Evolutionary conservation across 2,329 filamentous ascomycete genomes (phyloP).

Genomic region (Colletotrichum lindemuthianum): DNA sequence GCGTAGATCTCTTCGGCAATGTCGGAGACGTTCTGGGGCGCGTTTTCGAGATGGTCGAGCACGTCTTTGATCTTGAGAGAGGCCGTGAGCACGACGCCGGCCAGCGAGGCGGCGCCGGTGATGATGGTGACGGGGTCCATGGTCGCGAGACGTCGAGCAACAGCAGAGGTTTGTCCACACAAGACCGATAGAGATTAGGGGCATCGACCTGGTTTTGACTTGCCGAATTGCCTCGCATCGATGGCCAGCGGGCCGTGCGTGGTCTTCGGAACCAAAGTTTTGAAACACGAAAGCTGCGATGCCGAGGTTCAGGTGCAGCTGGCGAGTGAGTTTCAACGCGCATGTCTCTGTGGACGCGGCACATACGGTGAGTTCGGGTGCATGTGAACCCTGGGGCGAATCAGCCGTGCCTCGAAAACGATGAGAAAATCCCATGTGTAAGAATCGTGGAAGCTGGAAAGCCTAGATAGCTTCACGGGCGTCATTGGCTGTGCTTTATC

Average conservation of each 20-base stretch:
- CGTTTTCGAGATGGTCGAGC: constrained; percentile 22
- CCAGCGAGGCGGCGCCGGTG: constrained; percentile 30
- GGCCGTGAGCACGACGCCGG: constrained; percentile 25
- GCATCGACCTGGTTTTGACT: constrained; percentile 1
- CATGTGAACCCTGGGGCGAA: not conserved
- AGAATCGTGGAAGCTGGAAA: too few species aligned
- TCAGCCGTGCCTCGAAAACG: too few species aligned
- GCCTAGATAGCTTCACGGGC: too few species aligned
- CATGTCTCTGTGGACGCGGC: constrained; percentile 2
- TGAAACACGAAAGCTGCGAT: constrained; percentile 4
- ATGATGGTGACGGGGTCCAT: constrained; percentile 44
- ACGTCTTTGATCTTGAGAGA: constrained; percentile 31
- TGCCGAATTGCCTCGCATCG: not conserved
- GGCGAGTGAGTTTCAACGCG: constrained; percentile 5
- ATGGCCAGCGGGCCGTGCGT: not conserved
- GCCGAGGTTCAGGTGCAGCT: constrained; percentile 10
- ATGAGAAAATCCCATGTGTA: too few species aligned
- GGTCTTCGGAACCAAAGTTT: not conserved
- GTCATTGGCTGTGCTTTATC: too few species aligned
- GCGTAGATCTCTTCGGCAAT: constrained; percentile 32
- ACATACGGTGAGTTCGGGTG: not conserved
- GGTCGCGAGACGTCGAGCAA: not conserved
- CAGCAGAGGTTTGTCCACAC: not conserved
- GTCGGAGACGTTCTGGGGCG: constrained; percentile 25
- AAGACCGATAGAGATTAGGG: not conserved